Evolutionary conservation across 768 basidiomycete species (phyloP).

Genomic region (Mycena leptocephala): DNA sequence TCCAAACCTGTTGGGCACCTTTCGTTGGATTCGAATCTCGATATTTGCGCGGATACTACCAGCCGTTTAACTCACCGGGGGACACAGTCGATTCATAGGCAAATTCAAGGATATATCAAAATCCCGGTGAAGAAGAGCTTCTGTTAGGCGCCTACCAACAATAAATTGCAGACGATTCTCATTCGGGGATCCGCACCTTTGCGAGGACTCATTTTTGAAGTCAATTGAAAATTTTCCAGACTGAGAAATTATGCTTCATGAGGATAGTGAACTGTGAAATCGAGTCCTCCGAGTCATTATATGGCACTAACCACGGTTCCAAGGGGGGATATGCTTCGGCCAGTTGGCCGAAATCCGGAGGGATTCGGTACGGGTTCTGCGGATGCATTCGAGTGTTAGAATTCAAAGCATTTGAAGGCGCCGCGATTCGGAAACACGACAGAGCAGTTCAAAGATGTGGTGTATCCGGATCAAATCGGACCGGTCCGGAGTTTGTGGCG

Average conservation of each 20-base stretch:
- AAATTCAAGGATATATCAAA: constrained; percentile 76
- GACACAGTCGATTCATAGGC: constrained; percentile 85
- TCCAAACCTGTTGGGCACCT: constrained; percentile 84
- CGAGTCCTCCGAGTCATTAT: not conserved
- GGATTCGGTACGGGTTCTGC: constrained; percentile 56
- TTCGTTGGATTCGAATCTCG: not conserved
- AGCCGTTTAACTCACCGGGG: constrained; percentile 82
- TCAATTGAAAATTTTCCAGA: constrained; percentile 65
- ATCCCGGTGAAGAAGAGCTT: constrained; percentile 83
- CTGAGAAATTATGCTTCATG: constrained; percentile 40
- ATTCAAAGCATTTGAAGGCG: too few relatives aligned
- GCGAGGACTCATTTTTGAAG: constrained; percentile 81
- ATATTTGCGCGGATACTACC: too few relatives aligned
- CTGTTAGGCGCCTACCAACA: constrained; percentile 77
- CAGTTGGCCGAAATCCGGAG: constrained; percentile 73
- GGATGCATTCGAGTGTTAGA: constrained; percentile 54
- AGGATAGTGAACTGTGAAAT: not conserved
- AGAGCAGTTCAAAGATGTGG: too few relatives aligned
- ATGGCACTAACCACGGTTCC: constrained; percentile 63
- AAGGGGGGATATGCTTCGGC: constrained; percentile 73
- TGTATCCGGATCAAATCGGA: too few relatives aligned
- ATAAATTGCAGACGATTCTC: not conserved
- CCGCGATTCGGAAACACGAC: too few relatives aligned
- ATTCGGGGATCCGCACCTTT: constrained; percentile 64
- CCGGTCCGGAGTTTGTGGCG: too few relatives aligned